A percentile compares a stretch with the other conserved stretches of the same genome.
Conservation (phyloP, 2,329 filamentous ascomycete genomes). For the Scytalidium sp. region DNA sequence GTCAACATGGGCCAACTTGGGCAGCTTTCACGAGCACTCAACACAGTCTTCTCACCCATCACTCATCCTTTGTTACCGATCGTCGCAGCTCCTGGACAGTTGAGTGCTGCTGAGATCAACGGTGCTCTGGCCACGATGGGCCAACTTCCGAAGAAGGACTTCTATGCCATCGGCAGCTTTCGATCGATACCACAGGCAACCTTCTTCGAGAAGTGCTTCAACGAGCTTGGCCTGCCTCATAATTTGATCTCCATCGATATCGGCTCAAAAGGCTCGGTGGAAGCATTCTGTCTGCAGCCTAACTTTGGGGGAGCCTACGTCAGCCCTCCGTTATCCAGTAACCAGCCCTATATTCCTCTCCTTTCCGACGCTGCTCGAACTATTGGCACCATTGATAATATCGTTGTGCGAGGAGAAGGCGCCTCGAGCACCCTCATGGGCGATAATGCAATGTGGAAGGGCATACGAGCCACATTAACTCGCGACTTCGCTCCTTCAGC, state of each 20-base stretch:
- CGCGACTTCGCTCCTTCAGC: constrained; percentile 80
- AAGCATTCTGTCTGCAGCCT: constrained; percentile 68
- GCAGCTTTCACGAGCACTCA: constrained; percentile 78
- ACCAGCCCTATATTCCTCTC: constrained; percentile 57
- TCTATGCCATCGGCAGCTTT: constrained; percentile 78
- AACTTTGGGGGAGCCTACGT: constrained; percentile 82
- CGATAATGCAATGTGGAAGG: constrained; percentile 84
- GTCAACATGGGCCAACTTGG: constrained; percentile 88
- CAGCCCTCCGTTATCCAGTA: constrained; percentile 63
- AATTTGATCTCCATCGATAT: constrained; percentile 74
- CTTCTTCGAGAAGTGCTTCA: constrained; percentile 83
- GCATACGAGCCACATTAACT: constrained; percentile 77
- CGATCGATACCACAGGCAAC: constrained; percentile 68
- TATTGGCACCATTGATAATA: constrained; percentile 80
- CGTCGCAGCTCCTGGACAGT: constrained; percentile 80
- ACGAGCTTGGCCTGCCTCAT: constrained; percentile 81
- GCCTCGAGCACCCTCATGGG: constrained; percentile 60
- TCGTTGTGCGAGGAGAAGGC: constrained; percentile 58
- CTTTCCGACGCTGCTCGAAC: constrained; percentile 74
- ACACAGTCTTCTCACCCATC: constrained; percentile 84
- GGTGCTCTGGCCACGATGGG: constrained; percentile 74
- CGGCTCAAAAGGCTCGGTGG: constrained; percentile 63
- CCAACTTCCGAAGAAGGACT: constrained; percentile 73
- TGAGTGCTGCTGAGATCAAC: constrained; percentile 85
- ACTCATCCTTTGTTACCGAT: constrained; percentile 81